Evolutionary conservation across 768 basidiomycete genomes (phyloP), one percentile per base, ranked within the genome.

Genomic region (Psilocybe cyanescens): DNA sequence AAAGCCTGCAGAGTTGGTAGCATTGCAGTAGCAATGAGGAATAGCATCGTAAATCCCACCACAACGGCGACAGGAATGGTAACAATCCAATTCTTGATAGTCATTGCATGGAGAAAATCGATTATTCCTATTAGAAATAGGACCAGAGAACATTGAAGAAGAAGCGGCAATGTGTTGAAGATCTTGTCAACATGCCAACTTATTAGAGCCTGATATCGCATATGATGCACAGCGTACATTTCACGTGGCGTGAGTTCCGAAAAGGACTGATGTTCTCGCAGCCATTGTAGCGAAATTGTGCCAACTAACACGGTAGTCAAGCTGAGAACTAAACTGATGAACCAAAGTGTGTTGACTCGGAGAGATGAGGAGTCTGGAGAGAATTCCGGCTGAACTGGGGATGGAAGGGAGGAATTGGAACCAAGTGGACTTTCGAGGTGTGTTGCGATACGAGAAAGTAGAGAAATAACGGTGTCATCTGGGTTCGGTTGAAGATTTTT

Each of bases 301-400:
- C 67, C 63, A 8, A 68, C 55, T 7, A 68, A 59, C 8, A 65
- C 67, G 4, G 65, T 64, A 11, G 65, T 62, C 52, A 66, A 37
- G 30, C 65, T 66, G 35, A 68, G 65, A 6, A 66, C 59, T 17
- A 68, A 58, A 33, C 67, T 68, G 45, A 68, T 44, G 39, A 68
- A 68, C 55, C 62, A 64, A 29, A 62, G 62, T 2, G 58, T 57
- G 28, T 68, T 68, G 49, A 68, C 46, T 14, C 67, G 58, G 19
- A 61, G 41, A 33, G 35, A 48, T 8, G 60, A 52, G 9, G 62
- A 16, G 17, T 29, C 14, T 2, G 35, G 46, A 4, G 29, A 50
- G 29, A 66, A 59, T 9, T 53, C 35, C 33, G 12, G 28, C n/a
- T 24, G 52, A 2, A n/a, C 17, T 35, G 39, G 35, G 12, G 9